Conservation (phyloP, 805 yeast species). For the Saturnispora quitensis region DNA sequence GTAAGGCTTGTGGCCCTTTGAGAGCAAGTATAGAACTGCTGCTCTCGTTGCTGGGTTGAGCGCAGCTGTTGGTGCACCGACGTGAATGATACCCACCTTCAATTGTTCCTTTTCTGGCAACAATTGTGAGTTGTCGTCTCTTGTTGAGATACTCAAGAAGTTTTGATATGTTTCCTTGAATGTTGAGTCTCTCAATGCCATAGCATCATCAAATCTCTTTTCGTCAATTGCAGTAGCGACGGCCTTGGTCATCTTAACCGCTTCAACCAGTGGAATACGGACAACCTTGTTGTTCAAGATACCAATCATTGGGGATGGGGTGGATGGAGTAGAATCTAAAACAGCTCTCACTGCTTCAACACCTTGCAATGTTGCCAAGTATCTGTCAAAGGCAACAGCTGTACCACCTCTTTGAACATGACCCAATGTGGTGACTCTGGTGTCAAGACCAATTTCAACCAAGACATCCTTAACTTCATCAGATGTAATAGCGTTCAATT, state of each 20-base stretch:
- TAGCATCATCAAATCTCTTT: slow-evolving; percentile 80
- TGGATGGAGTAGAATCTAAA: slow-evolving; percentile 74
- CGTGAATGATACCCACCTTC: slow-evolving; percentile 77
- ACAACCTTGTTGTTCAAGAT: slow-evolving; percentile 79
- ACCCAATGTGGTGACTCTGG: slow-evolving; percentile 90
- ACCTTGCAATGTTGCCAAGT: slow-evolving; percentile 91
- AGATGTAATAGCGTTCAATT: slow-evolving; percentile 72
- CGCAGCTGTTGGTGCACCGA: slow-evolving; percentile 98
- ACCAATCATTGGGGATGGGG: slow-evolving; percentile 94
- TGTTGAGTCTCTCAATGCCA: slow-evolving; percentile 77
- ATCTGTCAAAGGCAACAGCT: slow-evolving; percentile 90
- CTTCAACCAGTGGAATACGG: slow-evolving; percentile 79
- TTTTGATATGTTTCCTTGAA: slow-evolving; percentile 73
- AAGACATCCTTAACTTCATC: slow-evolving; percentile 75
- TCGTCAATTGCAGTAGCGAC: slow-evolving; percentile 81
- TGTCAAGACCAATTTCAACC: slow-evolving; percentile 80
- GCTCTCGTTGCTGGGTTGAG: slow-evolving; percentile 88
- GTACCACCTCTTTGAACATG: slow-evolving; percentile 99
- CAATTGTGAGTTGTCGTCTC: slow-evolving; percentile 54
- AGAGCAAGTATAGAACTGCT: slow-evolving; percentile 80
- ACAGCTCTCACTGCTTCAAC: slow-evolving; percentile 96
- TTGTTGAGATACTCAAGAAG: slow-evolving; percentile 61
- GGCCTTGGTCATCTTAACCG: slow-evolving; percentile 77
- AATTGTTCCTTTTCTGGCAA: slow-evolving; percentile 52
- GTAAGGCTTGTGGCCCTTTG: slow-evolving; percentile 82